These are phyloP conservation scores for Conticribra weissflogii DNA, from an alignment of 108 stramenopile species.

Conservation along the genomic window DNA sequence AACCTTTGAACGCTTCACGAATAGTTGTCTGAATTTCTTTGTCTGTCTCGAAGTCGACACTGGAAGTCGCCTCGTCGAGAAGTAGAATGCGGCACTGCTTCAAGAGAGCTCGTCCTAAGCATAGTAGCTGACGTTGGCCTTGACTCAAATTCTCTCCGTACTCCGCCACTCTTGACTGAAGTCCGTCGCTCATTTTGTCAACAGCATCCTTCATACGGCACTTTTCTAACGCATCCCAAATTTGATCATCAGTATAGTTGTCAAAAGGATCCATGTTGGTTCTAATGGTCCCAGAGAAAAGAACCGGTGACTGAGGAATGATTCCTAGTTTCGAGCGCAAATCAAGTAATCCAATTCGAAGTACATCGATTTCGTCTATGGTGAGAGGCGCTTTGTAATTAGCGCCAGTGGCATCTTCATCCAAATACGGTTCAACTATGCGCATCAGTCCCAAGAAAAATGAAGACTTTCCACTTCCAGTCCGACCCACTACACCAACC, in stretches of 20 bases:
- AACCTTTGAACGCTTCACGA: conserved; percentile 61
- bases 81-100: conserved; percentile 76
- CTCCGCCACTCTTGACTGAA: conserved; percentile 83
- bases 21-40: conserved; percentile 82
- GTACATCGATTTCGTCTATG: conserved; percentile 90
- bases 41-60: conserved; percentile 90
- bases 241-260: conserved; percentile 61
- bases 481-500: conserved; percentile 89
- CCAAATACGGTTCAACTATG: conserved; percentile 78
- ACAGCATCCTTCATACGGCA: conserved; percentile 71
- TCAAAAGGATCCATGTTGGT: conserved; percentile 91
- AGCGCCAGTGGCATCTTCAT: conserved; percentile 20
- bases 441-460: conserved; percentile 85
- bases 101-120: conserved; percentile 90
- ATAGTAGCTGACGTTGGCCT: conserved; percentile 93
- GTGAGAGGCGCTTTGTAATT: conserved; percentile 63
- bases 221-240: conserved; percentile 74
- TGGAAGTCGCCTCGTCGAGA: conserved; percentile 91
- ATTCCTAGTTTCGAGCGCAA: conserved; percentile 88
- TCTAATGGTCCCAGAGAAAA: conserved; percentile 89
- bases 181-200: conserved; percentile 63
- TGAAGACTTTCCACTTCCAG: conserved; percentile 71
- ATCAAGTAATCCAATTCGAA: conserved; percentile 80
- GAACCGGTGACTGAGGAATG: conserved; percentile 93
- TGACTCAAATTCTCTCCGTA: conserved; percentile 91